phyloP scores from a whole-genome alignment of 352 stramenopile genomes.

The Blastocystis hominis region DNA sequence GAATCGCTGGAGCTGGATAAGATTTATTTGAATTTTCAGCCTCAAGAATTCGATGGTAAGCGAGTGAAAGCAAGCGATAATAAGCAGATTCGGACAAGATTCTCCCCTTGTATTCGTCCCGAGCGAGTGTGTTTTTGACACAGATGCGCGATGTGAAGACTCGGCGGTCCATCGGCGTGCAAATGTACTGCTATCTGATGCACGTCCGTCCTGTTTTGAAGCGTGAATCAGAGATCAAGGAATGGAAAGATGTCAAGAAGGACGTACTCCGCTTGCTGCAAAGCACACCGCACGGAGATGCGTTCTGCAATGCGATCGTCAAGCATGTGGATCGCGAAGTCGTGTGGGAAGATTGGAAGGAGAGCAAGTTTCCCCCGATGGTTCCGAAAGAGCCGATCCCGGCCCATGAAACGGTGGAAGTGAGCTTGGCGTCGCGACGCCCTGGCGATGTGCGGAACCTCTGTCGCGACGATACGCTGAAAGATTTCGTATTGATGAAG shows the following conservation, averaged over 20 bases:
- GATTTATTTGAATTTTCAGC: slow-evolving; percentile 10
- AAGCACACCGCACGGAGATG: not conserved
- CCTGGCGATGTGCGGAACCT: not conserved
- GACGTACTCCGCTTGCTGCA: not conserved
- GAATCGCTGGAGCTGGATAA: not conserved
- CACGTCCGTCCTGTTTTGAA: not conserved
- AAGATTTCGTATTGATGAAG: not conserved
- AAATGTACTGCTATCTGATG: slow-evolving; percentile 14
- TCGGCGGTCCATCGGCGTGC: not conserved
- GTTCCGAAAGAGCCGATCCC: not conserved
- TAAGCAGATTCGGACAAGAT: not conserved
- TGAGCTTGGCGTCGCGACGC: not conserved
- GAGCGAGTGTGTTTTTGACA: not conserved
- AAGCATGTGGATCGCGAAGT: not conserved
- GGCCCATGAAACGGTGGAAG: not conserved
- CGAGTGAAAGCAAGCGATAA: not conserved
- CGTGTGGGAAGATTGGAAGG: slow-evolving; percentile 35
- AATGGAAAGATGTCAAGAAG: not conserved
- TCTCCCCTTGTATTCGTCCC: slow-evolving; percentile 5
- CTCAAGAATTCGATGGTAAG: not conserved
- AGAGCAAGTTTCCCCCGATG: not conserved
- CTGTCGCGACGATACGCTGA: not conserved
- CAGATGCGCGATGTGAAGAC: slow-evolving; percentile 1
- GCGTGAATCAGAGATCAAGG: not conserved
- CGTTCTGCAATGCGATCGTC: not conserved